Evolutionary conservation across 2,329 filamentous ascomycete species (phyloP).

Genomic region (Ophiostoma quercus): DNA sequence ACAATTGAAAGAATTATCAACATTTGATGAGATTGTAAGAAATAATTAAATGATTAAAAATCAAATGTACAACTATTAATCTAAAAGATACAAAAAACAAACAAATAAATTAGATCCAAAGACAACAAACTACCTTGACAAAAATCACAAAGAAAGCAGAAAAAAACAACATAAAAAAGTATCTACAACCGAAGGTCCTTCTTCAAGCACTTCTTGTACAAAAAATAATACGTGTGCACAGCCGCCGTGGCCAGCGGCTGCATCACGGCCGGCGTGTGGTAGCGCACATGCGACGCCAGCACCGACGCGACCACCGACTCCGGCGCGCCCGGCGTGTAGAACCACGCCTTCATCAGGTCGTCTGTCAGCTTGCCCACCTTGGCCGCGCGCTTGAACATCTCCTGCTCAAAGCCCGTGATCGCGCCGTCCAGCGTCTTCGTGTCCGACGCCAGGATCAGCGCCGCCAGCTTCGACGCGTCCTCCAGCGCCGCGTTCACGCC

Average conservation of each 20-base stretch:
- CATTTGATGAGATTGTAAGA: too few relatives aligned
- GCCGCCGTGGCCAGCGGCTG: conserved; percentile 17
- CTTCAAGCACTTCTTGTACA: conserved; percentile 17
- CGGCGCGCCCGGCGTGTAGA: conserved; percentile 45
- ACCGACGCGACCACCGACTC: conserved; percentile 38
- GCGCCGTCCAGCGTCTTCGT: conserved; percentile 2
- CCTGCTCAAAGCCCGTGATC: conserved; percentile 37
- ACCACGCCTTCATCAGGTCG: conserved; percentile 40
- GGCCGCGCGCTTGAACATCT: conserved; percentile 37
- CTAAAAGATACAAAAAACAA: too few relatives aligned
- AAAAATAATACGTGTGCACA: conserved; percentile 19
- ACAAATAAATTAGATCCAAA: not conserved
- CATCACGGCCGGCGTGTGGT: conserved; percentile 16
- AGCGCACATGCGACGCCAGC: conserved; percentile 32
- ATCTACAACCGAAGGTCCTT: conserved; percentile 17
- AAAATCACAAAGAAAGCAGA: not conserved
- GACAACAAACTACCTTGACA: not conserved
- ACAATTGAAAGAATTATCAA: too few relatives aligned
- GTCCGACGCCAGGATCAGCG: conserved; percentile 36
- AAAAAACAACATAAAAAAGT: not conserved
- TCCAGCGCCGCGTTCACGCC: conserved; percentile 55
- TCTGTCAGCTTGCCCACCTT: conserved; percentile 31
- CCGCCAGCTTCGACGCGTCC: conserved; percentile 48
- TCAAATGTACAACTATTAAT: too few relatives aligned
- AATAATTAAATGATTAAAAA: not conserved